Evolutionary conservation across 768 basidiomycete species (phyloP).

Genomic region (Trichaptum fuscoviolaceum): DNA sequence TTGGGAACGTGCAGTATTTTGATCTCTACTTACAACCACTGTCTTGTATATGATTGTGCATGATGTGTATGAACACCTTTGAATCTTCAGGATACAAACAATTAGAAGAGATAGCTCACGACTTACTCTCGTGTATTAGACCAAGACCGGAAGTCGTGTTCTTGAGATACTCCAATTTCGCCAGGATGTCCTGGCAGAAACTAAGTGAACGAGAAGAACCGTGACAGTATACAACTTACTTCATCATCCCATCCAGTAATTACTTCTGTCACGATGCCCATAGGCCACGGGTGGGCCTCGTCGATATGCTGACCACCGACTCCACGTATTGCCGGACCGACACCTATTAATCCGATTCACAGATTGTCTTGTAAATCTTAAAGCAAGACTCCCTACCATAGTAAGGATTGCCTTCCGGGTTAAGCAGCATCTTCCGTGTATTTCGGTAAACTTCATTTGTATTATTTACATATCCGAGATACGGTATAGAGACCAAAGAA

Average conservation of each 20-base stretch:
- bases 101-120: neutral
- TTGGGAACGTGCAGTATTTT: neutral
- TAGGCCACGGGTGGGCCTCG: constrained; percentile 1
- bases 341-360: neutral
- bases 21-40: constrained; percentile 2
- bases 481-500: constrained; percentile 2
- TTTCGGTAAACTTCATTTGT: constrained; percentile 1
- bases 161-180: constrained; percentile 2
- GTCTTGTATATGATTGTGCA: neutral
- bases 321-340: constrained; percentile 1
- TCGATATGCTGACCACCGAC: constrained; percentile 4
- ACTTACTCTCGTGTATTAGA: constrained; percentile 3
- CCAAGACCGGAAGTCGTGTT: constrained; percentile 4
- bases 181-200: neutral
- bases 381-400: neutral
- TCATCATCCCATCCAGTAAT: constrained; percentile 4
- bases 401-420: constrained; percentile 4
- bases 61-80: constrained; percentile 3
- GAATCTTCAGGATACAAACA: neutral
- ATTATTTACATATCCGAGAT: constrained; percentile 2
- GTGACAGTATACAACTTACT: neutral
- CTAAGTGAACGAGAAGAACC: neutral
- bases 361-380: neutral
- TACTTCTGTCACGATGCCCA: constrained; percentile 1
- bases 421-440: constrained; percentile 4